Evolutionary conservation across 306 rosid species (phyloP), one percentile per base, ranked within the genome.

Genomic region (Gillenia trifoliata): DNA sequence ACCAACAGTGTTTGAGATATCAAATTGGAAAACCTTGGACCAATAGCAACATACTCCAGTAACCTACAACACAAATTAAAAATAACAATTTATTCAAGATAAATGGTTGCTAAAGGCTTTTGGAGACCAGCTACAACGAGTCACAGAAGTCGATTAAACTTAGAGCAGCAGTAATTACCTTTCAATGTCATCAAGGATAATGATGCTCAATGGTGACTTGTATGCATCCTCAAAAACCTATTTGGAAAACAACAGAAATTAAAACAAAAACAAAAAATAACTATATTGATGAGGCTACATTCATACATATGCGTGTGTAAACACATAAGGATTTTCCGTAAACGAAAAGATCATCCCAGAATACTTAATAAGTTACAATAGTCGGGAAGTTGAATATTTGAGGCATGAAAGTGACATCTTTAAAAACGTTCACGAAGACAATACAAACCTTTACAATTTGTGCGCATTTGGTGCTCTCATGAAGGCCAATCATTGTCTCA

Each of bases 211-310:
- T 17, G 99, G 99, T 64, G 98, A 95, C 86, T 90, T 92, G 90
- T 95, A 90, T 40, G 98, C 99, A 84, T 95, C 99, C 87, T 95
- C 99, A 83, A 95, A 95, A 76, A 92, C 90, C 99, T 95, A 72
- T 76, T 13, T 22, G 71, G 34, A 85, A 70, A 71, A 64, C 61
- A 75, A 22, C 38, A 74, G 17, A n/a, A 29, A 36, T 17, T 22
- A 11, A 52, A 68, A 66, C 2, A 12, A 16, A 30, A 5, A 52
- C 13, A 68, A 23, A 11, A 38, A 13, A 13, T 19, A 22, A 6
- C 31, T 45, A 25, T 25, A 25, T 45, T 8, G n/a, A 29, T 16
- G 34, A 77, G 57, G 57, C 56, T 70, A 68, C 67, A 67, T 81
- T 76, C 36, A 50, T 47, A 68, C 20, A 15, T 45, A 45, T 15